Evolutionary conservation across 2,329 filamentous ascomycete genomes (phyloP).

Genomic region (Colletotrichum tamarilloi): DNA sequence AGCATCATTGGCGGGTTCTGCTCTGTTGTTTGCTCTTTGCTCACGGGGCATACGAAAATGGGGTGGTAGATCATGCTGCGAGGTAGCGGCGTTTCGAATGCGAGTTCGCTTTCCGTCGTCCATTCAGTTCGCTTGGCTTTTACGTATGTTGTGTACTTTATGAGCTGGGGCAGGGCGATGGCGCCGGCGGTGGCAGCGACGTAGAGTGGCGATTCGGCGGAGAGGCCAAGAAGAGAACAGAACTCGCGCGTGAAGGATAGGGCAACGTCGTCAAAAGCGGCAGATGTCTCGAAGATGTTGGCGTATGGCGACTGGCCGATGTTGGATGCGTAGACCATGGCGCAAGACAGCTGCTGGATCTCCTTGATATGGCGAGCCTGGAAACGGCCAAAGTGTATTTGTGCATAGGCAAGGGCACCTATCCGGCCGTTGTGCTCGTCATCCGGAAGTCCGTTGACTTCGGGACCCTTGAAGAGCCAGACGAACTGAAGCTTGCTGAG

Average conservation of each 20-base stretch:
- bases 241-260: conserved; percentile 94
- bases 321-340: conserved; percentile 83
- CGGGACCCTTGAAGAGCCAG: conserved; percentile 80
- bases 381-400: conserved; percentile 79
- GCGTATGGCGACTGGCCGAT: conserved; percentile 81
- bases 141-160: conserved; percentile 90
- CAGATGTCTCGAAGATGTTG: conserved; percentile 79
- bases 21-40: conserved; percentile 95
- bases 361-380: conserved; percentile 80
- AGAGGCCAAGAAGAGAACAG: conserved; percentile 89
- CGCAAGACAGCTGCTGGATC: conserved; percentile 83
- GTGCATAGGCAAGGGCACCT: conserved; percentile 81
- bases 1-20: conserved; percentile 96
- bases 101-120: conserved; percentile 91
- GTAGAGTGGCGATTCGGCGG: conserved; percentile 92
- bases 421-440: conserved; percentile 63
- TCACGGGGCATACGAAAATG: conserved; percentile 97
- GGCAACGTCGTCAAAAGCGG: conserved; percentile 85
- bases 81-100: conserved; percentile 76
- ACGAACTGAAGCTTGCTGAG: conserved; percentile 90
- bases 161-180: conserved; percentile 87
- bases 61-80: conserved; percentile 82
- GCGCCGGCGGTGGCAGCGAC: conserved; percentile 92
- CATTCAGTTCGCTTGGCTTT: conserved; percentile 92
- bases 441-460: conserved; percentile 65